Base-by-base conservation (phyloP, 129 eudicot species). In the Solidago caesia region DNA sequence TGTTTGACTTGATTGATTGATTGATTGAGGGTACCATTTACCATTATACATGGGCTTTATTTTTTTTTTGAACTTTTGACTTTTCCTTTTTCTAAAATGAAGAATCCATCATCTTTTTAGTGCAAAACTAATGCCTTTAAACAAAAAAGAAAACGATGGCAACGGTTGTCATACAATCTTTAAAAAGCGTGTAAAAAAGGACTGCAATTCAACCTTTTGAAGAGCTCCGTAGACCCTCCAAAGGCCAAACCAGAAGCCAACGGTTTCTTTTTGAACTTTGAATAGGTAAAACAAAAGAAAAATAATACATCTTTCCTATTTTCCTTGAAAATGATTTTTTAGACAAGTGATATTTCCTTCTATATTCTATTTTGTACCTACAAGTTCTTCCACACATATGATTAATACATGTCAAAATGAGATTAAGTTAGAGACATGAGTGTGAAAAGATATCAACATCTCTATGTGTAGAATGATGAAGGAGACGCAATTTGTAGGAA, bases 141-240 rank as follows among this genome's bases (percentile, higher is more conserved):
- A 62, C 45, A 46, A 46, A 73, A 75, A 66, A 46, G 75, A 79
- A 65, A 79, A 67, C 83, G 73, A 79, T 65, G 81, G 76, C 81
- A 70, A 70, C 74, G 74, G 74, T 79, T 73, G 64, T 46, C 68
- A 67, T 66, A 43, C 10, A 68, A 72, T 56, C 13, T 73, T 41
- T 7, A 44, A 66, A 79, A 73, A 66, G 75, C 63, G 46, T 41
- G 79, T 57, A 57, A 44, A 5, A 56, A 79, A 72, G 62, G 44
- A 64, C 63, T n/a, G 14, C n/a, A 45, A 45, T 57, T 25, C 26
- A 45, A 79, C 52, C 79, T 49, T 75, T 64, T 64, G 14, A 46
- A 77, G 68, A 66, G 64, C 46, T 39, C 27, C 12, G 74, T 65
- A 69, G 79, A 66, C 75, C 70, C 75, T 73, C 72, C 64, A 73